Base-by-base conservation (phyloP, 202 grass and related monocot species). In the Cymbopogon flexuosus region DNA sequence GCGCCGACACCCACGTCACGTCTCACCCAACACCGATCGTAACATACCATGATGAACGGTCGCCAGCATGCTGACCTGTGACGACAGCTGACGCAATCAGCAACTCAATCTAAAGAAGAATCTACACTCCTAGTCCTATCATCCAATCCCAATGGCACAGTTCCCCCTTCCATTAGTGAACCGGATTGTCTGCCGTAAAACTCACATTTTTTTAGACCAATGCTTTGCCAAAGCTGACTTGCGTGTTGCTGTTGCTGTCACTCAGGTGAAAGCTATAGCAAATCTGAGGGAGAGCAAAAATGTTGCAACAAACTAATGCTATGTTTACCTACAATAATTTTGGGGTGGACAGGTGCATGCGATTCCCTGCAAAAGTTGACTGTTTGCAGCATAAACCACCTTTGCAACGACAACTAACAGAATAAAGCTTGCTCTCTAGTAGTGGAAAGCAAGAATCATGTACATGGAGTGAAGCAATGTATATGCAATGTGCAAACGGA, bases 401-500 rank as follows among this genome's bases (percentile, higher is more conserved):
- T 79, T 18, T 62, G 31, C 54, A 58, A 8, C 19, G 54, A 23
- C 10, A 81, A 85, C 77, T 21, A 57, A 65, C 63, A 31, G 58
- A 2, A 12, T 22, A 34, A 73, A 43, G 30, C 7, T 67, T 65
- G 45, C 58, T 77, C 41, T 59, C 31, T 30, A 10, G 14, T 54
- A 39, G 46, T 16, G 13, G 7, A 62, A 47, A 62, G 29, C 18
- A 33, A 70, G 34, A 76, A 30, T 11, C 41, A 43, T 75, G 19
- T 21, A 39, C 42, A 37, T 76, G 29, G 37, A 66, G 60, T 27
- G 65, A 81, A 73, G 73, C 73, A 79, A 68, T 64, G 47, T 59
- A 27, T 21, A 42, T 10, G 12, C 8, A 39, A 59, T 65, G 67
- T 68, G 59, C 66, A 41, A 78, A 73, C 58, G 16, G 59, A 72